Percentiles rank a stretch among this genome's conserved stretches.
Conservation (phyloP, 2,329 filamentous ascomycete species). For the Arachnomyces sp. region DNA sequence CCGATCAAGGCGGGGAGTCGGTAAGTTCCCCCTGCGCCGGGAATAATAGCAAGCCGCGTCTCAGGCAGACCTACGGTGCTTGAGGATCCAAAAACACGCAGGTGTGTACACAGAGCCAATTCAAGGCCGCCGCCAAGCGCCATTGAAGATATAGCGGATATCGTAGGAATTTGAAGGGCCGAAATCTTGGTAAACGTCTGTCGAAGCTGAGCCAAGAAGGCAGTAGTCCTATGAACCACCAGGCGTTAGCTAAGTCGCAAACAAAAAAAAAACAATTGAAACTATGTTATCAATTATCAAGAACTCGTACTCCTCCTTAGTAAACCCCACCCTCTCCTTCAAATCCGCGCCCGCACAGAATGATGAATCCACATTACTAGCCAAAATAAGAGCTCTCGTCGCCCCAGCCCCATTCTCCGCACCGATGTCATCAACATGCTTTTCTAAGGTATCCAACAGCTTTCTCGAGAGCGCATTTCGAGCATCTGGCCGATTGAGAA, state of each 20-base stretch:
- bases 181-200: conserved; percentile 66
- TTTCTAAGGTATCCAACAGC: conserved; percentile 63
- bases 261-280: conserved; percentile 3
- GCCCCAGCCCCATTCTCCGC: conserved; percentile 48
- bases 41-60: conserved; percentile 87
- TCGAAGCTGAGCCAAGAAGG: conserved; percentile 72
- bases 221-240: conserved; percentile 54
- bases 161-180: conserved; percentile 75
- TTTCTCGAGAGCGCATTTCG: conserved; percentile 85
- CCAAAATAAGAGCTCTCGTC: conserved; percentile 75
- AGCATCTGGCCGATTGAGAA: conserved; percentile 74
- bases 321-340: conserved; percentile 76
- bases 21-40: conserved; percentile 87
- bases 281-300: neutral
- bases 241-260: neutral
- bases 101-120: conserved; percentile 78
- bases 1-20: conserved; percentile 79
- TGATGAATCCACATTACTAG: conserved; percentile 73
- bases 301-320: conserved; percentile 62
- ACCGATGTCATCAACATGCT: conserved; percentile 66
- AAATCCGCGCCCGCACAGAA: conserved; percentile 95
- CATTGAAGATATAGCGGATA: conserved; percentile 75
- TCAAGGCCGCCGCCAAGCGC: conserved; percentile 92
- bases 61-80: conserved; percentile 79
- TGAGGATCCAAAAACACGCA: conserved; percentile 77